Evolutionary conservation across 2,329 filamentous ascomycete species (phyloP), one percentile per base, ranked within the genome.

Genomic region (Metarhizium sp.): DNA sequence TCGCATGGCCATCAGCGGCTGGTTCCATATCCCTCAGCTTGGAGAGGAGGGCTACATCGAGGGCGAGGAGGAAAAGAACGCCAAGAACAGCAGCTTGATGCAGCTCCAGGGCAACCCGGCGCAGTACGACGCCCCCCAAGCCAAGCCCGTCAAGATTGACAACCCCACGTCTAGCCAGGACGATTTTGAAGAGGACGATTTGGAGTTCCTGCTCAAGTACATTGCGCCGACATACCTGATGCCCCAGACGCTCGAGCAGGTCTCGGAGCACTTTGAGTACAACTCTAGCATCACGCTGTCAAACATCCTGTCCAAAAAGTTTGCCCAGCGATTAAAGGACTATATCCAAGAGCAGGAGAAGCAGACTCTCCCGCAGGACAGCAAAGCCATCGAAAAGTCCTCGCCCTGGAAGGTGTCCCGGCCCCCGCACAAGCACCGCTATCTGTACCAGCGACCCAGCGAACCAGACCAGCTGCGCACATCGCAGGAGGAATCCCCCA

Each of bases 1-100:
- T 51, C 86, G 94, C 62, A 97, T 99, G 92, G 94, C 94, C 52
- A 96, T 99, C 67, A 96, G 90, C 67, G 94, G 94, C 53, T 99
- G 94, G 94, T 99, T 95, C 71, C 94, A 99, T 71, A 97, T 99
- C 60, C 94, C 94, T 0, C 94, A 99, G 72, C 74, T 88, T 62
- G 92, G 92, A 55, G 94, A 99, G 70, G 90, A 95, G 30, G 94
- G 94, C 47, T 99, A 87, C 64, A 84, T 95, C 62, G 77, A 88
- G 67, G 94, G 92, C 4, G 79, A 94, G 54, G 92, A 97, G 70
- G 90, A 95, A 74, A 88, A 86, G 67, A 82, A 95, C 59, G 90
- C 89, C 13, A 86, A 90, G 69, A 90, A 90, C 71, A 97, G 92
- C 71, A 92, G 91, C 64, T 78, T 97, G 60, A 90, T 91, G 72